Percentiles rank a stretch among this genome's conserved stretches.
These are phyloP conservation scores for Vicia villosa DNA, from an alignment of 306 rosid species.

Conservation along the genomic window DNA sequence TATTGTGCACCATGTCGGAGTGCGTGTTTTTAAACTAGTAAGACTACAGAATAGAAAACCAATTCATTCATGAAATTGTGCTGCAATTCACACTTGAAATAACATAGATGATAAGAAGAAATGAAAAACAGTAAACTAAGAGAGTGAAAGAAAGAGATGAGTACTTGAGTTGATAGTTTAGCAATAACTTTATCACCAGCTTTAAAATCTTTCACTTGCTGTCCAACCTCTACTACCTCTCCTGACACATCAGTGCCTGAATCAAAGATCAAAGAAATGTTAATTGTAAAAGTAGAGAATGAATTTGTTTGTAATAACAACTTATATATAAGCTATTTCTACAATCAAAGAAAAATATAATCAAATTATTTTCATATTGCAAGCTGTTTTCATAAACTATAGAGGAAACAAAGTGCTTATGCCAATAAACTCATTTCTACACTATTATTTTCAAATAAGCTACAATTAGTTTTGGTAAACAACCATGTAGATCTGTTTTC, in stretches of 20 bases:
- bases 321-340: not conserved
- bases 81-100: not conserved
- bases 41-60: not conserved
- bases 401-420: not conserved
- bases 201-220: conserved; percentile 55
- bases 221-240: conserved; percentile 59
- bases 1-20: not conserved
- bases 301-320: not conserved
- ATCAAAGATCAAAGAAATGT: not conserved
- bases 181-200: conserved; percentile 70
- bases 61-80: not conserved
- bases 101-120: not conserved
- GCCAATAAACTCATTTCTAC: not conserved
- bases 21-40: not conserved
- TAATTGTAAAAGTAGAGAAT: not conserved
- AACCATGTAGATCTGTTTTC: not conserved
- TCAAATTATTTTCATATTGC: not conserved
- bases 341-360: not conserved
- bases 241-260: conserved; percentile 70
- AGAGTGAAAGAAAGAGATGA: conserved; percentile 22
- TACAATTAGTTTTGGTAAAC: not conserved
- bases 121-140: not conserved
- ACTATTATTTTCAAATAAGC: not conserved
- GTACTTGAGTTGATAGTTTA: conserved; percentile 47
- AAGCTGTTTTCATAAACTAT: not conserved